Conservation (phyloP, 139 green algal genomes). For the Trebouxia sp. region DNA sequence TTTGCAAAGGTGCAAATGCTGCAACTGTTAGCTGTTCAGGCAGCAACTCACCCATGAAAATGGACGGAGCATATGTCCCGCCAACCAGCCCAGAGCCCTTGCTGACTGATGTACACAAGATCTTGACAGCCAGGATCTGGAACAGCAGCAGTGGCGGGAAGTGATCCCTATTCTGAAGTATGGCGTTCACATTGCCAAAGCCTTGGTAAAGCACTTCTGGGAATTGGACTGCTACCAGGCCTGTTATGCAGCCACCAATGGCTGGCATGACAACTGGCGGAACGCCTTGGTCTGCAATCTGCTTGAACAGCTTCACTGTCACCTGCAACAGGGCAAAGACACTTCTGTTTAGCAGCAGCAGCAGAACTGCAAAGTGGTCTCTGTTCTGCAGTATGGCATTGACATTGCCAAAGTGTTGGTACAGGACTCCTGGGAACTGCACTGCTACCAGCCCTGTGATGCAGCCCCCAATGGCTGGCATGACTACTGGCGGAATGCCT, state of each 20-base stretch:
- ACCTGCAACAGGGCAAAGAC: conserved; percentile 30
- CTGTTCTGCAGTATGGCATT: conserved; percentile 35
- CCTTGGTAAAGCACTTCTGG: conserved; percentile 82
- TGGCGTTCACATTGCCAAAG: conserved; percentile 70
- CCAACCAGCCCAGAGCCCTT: conserved; percentile 82
- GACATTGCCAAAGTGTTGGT: conserved; percentile 72
- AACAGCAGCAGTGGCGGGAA: conserved; percentile 67
- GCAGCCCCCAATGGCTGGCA: conserved; percentile 69
- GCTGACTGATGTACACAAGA: conserved; percentile 85
- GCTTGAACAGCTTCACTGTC: conserved; percentile 9
- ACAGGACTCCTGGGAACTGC: conserved; percentile 74
- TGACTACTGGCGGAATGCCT: conserved; percentile 2
- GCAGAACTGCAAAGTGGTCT: conserved; percentile 38
- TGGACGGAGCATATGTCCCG: conserved; percentile 91
- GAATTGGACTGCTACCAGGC: conserved; percentile 62
- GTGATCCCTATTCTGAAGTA: conserved; percentile 48
- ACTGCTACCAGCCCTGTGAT: conserved; percentile 66
- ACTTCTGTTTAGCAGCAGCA: conserved; percentile 62
- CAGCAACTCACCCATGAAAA: conserved; percentile 87
- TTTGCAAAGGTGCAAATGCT: background rate
- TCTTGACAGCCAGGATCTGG: conserved; percentile 80
- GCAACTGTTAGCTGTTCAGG: background rate
- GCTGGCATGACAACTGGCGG: conserved; percentile 45
- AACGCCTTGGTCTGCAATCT: background rate
- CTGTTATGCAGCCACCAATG: conserved; percentile 67